Conservation (phyloP, 2,329 filamentous ascomycete genomes). For the Macrophomina phaseolina region DNA sequence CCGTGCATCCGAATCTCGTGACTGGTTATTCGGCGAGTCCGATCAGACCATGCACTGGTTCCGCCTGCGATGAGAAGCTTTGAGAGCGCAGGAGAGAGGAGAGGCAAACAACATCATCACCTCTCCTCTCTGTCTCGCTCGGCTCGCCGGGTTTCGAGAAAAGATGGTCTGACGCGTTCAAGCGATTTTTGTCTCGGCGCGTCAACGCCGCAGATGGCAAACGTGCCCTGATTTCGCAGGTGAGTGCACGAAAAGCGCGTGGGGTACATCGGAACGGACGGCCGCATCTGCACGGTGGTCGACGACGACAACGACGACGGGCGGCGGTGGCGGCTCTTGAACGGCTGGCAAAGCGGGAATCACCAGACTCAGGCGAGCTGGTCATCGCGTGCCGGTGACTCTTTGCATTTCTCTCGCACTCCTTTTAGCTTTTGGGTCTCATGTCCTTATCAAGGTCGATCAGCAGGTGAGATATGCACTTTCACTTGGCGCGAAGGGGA, state of each 20-base stretch:
- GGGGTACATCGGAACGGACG: too few species aligned
- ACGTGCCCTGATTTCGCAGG: not conserved
- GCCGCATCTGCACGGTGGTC: not conserved
- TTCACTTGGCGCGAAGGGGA: not conserved
- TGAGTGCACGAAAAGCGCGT: not conserved
- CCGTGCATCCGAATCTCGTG: constrained; percentile 1
- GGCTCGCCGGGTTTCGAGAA: not conserved
- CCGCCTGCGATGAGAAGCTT: not conserved
- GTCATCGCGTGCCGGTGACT: not conserved
- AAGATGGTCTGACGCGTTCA: too few species aligned
- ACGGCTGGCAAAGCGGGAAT: not conserved
- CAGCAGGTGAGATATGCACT: constrained; percentile 7
- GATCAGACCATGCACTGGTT: not conserved
- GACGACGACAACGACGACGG: too few species aligned
- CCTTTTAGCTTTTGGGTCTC: not conserved
- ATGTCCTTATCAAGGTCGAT: not conserved
- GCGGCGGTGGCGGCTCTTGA: not conserved
- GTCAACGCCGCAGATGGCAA: not conserved
- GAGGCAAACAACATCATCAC: not conserved
- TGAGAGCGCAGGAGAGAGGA: too few species aligned
- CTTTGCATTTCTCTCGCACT: not conserved
- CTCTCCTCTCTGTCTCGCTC: not conserved
- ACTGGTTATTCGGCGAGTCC: not conserved
- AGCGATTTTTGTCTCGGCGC: not conserved
- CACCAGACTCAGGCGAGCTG: not conserved